These are phyloP conservation scores for Dictyostelium intermedium DNA, from an alignment of 78 protist species.

Conservation along the genomic window DNA sequence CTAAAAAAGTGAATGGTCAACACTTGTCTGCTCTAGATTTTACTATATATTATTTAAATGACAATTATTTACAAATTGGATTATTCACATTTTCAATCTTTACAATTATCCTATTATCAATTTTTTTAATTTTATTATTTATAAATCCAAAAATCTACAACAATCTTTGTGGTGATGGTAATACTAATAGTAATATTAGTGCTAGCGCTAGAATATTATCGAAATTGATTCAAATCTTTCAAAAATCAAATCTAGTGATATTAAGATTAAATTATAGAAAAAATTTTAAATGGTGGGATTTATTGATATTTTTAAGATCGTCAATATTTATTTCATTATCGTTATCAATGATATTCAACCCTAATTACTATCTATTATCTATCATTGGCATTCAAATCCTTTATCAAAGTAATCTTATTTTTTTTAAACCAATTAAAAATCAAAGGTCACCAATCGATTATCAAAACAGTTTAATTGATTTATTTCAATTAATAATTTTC, in stretches of 20 bases:
- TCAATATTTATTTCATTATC: background rate
- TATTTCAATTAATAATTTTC: background rate
- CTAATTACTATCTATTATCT: background rate
- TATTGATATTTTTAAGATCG: background rate
- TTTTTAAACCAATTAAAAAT: background rate
- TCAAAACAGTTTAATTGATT: background rate
- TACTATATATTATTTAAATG: background rate
- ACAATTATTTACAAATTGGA: background rate
- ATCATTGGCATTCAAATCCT: background rate
- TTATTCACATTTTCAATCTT: background rate
- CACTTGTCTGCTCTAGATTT: background rate
- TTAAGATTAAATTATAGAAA: background rate
- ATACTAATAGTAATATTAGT: background rate
- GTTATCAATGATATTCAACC: background rate
- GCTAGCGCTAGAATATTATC: background rate
- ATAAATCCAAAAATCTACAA: background rate
- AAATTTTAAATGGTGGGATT: background rate
- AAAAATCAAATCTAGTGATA: background rate
- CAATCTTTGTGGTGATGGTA: background rate
- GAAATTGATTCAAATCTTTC: background rate
- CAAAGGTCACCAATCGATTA: background rate
- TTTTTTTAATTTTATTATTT: background rate
- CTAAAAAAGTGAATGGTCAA: background rate
- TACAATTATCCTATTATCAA: background rate
- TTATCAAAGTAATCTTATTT: background rate